Evolutionary conservation across 495 filamentous ascomycete species (phyloP).

Genomic region (Collariella sp.): DNA sequence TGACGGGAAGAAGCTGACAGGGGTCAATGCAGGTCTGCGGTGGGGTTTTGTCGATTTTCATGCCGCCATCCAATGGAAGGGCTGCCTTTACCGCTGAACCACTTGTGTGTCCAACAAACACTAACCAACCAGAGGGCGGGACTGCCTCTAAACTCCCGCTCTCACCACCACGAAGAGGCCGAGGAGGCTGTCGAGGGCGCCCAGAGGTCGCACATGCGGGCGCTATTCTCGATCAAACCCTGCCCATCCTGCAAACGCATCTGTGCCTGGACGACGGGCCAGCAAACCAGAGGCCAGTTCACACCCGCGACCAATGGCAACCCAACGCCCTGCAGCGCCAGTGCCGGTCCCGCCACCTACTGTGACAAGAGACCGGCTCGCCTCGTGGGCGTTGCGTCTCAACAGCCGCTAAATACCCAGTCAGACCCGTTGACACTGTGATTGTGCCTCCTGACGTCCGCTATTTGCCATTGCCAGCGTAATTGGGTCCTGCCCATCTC

Average conservation of each 20-base stretch:
- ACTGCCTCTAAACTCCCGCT: constrained; percentile 5
- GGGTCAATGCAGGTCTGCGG: constrained; percentile 16
- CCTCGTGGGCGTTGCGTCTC: constrained; percentile 32
- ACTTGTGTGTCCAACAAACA: neutral
- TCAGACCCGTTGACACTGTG: constrained; percentile 11
- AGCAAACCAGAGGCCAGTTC: constrained; percentile 35
- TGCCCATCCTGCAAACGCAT: constrained; percentile 30
- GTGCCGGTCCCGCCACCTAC: constrained; percentile 11
- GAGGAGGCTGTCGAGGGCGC: neutral
- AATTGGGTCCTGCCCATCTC: constrained; percentile 31
- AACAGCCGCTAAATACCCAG: constrained; percentile 50
- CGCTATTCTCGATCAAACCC: constrained; percentile 21
- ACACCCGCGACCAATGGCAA: constrained; percentile 21
- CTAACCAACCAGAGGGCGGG: constrained; percentile 21
- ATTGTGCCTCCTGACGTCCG: constrained; percentile 15
- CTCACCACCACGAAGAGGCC: constrained; percentile 19
- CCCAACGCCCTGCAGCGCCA: constrained; percentile 14
- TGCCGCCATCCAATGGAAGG: constrained; percentile 20
- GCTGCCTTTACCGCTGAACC: constrained; percentile 22
- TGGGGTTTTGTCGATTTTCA: constrained; percentile 13
- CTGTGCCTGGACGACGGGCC: constrained; percentile 22
- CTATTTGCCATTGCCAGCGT: constrained; percentile 27
- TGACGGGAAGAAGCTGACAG: constrained; percentile 13
- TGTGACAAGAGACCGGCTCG: constrained; percentile 19
- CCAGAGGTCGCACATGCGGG: constrained; percentile 16